Conservation (phyloP, 495 filamentous ascomycete species). For the Platismatia glauca region DNA sequence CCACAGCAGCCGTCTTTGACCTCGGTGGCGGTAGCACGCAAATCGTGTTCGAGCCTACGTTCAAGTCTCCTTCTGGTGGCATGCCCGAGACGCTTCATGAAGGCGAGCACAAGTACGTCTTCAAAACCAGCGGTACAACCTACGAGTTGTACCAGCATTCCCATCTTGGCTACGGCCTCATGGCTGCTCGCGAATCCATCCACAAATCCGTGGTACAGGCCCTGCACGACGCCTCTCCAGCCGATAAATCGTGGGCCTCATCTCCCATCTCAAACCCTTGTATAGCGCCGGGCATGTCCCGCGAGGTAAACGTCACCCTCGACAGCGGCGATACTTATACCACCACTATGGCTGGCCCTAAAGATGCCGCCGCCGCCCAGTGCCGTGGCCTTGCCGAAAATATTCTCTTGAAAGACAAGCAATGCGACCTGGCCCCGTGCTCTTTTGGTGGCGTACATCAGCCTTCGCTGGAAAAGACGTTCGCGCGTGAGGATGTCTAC, state of each 20-base stretch:
- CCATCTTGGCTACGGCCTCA: conserved; percentile 93
- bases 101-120: conserved; percentile 93
- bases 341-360: conserved; percentile 77
- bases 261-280: conserved; percentile 76
- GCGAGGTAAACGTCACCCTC: conserved; percentile 59
- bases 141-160: conserved; percentile 98
- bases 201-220: conserved; percentile 62
- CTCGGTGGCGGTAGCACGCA: conserved; percentile 94
- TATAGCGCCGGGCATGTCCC: conserved; percentile 69
- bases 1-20: conserved; percentile 91
- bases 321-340: conserved; percentile 41
- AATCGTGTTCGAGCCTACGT: conserved; percentile 97
- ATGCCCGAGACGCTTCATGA: conserved; percentile 81
- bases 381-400: conserved; percentile 85
- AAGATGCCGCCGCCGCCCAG: conserved; percentile 59
- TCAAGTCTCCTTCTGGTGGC: conserved; percentile 62
- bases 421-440: conserved; percentile 78
- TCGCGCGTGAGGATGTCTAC: conserved; percentile 84
- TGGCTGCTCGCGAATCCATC: conserved; percentile 81
- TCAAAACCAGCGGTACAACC: conserved; percentile 80
- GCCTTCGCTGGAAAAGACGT: conserved; percentile 85
- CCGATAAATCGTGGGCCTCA: conserved; percentile 48
- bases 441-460: conserved; percentile 97
- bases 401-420: conserved; percentile 77
- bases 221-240: conserved; percentile 27